These are phyloP conservation scores for Ascoidea asiatica DNA, from an alignment of 805 yeast genomes.

Conservation along the genomic window DNA sequence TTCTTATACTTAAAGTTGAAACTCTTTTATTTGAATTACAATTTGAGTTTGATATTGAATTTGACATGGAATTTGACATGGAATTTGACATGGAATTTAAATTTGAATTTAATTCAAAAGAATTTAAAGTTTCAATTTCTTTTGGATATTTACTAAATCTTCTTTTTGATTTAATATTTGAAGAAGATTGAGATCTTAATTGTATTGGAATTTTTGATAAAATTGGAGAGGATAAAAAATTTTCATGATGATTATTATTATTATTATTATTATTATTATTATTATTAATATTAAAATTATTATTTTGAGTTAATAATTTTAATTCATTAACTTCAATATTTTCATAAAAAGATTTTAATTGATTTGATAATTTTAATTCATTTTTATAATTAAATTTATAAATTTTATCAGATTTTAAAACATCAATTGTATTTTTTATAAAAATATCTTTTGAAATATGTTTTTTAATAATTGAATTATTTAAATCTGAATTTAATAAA, in stretches of 20 bases:
- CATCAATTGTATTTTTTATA: slow-evolving; percentile 20
- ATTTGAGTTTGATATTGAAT: neutral
- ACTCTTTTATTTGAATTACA: neutral
- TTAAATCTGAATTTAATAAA: slow-evolving; percentile 40
- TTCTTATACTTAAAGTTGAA: neutral
- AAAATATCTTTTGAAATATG: slow-evolving; percentile 18
- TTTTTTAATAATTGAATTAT: slow-evolving; percentile 23
- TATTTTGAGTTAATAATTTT: slow-evolving; percentile 3
- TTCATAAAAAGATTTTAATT: slow-evolving; percentile 8
- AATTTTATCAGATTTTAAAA: slow-evolving; percentile 13
- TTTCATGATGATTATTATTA: neutral
- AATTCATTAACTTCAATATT: slow-evolving; percentile 9
- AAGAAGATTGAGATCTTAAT: neutral
- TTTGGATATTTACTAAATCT: slow-evolving; percentile 6
- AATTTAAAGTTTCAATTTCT: neutral
- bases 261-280: too few relatives aligned
- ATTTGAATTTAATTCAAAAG: neutral
- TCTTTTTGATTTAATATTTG: slow-evolving; percentile 4
- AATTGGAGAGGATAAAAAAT: neutral
- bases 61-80: neutral
- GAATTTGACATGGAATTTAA: neutral
- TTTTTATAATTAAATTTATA: slow-evolving; percentile 7
- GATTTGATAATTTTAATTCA: slow-evolving; percentile 6
- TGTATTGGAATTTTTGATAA: neutral
- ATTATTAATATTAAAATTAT: too few relatives aligned